Evolutionary conservation across 306 rosid genomes (phyloP), one percentile per base, ranked within the genome.

Genomic region (Castanopsis chinensis): DNA sequence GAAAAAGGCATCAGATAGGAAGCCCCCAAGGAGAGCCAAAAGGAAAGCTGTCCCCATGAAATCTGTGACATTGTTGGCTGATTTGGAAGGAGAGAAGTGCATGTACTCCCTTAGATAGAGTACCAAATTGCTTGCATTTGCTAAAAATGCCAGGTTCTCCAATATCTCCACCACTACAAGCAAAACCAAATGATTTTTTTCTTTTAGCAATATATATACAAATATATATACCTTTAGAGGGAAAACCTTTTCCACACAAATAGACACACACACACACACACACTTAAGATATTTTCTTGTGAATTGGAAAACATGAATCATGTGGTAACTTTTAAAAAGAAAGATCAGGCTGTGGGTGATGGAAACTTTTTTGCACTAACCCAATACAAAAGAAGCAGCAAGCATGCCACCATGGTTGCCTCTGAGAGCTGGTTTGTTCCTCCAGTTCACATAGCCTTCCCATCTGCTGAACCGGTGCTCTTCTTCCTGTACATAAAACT

Each of bases 21-120:
- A 93, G 76, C 98, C 99, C 37, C 99, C 99, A 3, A 96, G 94
- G 8, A 96, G 99, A 52, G 98, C 93, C 14, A 96, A 98, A 52
- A 96, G 96, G 75, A 96, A 96, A 23, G 99, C 87, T 0, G 99
- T 96, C 69, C 97, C 99, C 98, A 96, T 96, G 96, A 96, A 96
- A 84, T 85, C 82, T 23, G 99, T 96, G 78, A 96, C 99, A 84
- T 87, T 82, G 87, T 91, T 96, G 0, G 99, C 97, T 1, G 98
- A 88, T 79, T 89, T 87, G 2, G 94, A 82, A 8, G 98, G 99
- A 10, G 97, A 86, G 75, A 96, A 90, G 77, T 96, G 90, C 99
- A 96, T 93, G 79, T 84, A 86, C 8, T 86, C 13, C 1, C 71
- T 63, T 28, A 96, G 71, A 71, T 96, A 96, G 58, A 83, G 18